Conservation (phyloP, 2,329 filamentous ascomycete species). For the Tolypocladium ovalisporum region DNA sequence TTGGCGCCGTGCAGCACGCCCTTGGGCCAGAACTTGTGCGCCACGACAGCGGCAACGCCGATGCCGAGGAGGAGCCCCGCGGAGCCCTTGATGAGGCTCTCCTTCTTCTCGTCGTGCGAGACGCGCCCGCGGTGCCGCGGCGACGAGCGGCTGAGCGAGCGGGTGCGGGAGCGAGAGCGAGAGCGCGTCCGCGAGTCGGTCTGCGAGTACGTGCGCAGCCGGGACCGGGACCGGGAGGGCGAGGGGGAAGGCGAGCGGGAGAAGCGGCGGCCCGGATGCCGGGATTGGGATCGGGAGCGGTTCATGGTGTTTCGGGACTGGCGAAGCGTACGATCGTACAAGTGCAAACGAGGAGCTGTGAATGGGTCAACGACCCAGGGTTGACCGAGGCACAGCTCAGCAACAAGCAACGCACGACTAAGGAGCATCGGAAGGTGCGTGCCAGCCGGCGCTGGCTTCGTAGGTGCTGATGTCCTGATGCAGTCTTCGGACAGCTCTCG, state of each 20-base stretch:
- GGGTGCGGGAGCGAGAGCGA: conserved; percentile 9
- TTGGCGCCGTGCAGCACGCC: conserved; percentile 15
- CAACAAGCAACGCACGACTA: not conserved
- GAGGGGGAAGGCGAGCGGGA: conserved; percentile 5
- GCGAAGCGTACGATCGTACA: not conserved
- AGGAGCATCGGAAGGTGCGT: not conserved
- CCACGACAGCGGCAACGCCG: conserved; percentile 21
- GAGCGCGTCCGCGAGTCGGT: conserved; percentile 3
- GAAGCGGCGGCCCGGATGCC: not conserved
- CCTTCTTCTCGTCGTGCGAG: conserved; percentile 8
- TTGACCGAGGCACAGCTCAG: not conserved
- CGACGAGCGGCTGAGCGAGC: conserved; percentile 11
- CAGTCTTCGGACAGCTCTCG: not conserved
- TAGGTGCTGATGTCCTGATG: not conserved
- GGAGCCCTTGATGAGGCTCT: conserved; percentile 18
- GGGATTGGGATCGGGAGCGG: conserved; percentile 3
- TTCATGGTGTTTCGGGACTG: conserved; percentile 1
- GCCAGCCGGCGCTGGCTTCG: not conserved
- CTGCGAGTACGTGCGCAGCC: conserved; percentile 1
- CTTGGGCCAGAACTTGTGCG: conserved; percentile 25
- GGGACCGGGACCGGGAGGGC: conserved; percentile 8
- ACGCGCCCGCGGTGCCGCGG: conserved; percentile 5
- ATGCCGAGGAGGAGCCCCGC: conserved; percentile 22
- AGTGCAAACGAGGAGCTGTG: not conserved
- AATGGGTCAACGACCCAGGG: not conserved